A percentile compares a stretch with the other conserved stretches of the same genome.
These are phyloP conservation scores for Penicillium sp. DNA, from an alignment of 2,329 filamentous ascomycete species.

Conservation along the genomic window DNA sequence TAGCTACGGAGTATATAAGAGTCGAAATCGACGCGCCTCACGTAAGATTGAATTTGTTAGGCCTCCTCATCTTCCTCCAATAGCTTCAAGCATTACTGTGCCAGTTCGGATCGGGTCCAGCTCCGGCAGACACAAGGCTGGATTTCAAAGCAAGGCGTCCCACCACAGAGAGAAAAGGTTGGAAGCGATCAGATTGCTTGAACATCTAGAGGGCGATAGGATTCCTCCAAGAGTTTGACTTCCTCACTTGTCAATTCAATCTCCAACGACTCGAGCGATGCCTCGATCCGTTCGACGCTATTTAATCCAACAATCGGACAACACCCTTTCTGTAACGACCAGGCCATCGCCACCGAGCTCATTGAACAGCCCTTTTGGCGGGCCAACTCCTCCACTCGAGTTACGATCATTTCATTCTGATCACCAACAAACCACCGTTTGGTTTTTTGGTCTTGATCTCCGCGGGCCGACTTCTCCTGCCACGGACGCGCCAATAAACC, in stretches of 20 bases:
- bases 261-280: conserved; percentile 10
- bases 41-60: neutral
- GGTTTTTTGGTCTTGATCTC: conserved; percentile 19
- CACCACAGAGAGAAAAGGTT: neutral
- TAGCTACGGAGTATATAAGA: neutral
- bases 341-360: conserved; percentile 26
- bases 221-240: conserved; percentile 10
- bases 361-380: conserved; percentile 22
- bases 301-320: conserved; percentile 31
- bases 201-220: conserved; percentile 13
- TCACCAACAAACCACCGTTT: conserved; percentile 21
- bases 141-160: neutral
- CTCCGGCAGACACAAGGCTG: neutral
- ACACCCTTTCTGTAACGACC: conserved; percentile 25
- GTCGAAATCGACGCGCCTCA: neutral
- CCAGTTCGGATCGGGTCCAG: too few relatives aligned
- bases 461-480: conserved; percentile 17
- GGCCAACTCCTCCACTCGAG: conserved; percentile 17
- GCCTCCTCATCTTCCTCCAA: neutral
- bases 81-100: too few relatives aligned
- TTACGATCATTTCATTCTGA: conserved; percentile 22
- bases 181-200: conserved; percentile 15
- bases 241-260: conserved; percentile 11
- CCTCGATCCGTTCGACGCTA: conserved; percentile 24
- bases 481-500: conserved; percentile 34